A percentile compares a stretch with the other conserved stretches of the same genome.
Conservation (phyloP, 495 filamentous ascomycete genomes). For the Podospora anserina region DNA sequence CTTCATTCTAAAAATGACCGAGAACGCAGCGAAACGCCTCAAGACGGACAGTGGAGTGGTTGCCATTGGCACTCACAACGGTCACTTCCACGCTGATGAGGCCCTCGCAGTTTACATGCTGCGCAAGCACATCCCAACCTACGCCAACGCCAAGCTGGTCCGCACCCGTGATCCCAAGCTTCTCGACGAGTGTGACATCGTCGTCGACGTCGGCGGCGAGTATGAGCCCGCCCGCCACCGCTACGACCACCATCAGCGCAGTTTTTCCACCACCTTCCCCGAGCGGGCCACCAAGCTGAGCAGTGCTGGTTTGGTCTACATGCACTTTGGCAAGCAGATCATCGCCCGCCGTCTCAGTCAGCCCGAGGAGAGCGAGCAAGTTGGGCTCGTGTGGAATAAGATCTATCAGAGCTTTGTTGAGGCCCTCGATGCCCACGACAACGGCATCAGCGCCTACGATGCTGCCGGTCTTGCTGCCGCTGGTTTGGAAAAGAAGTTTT, state of each 20-base stretch:
- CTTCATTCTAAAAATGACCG: slow-evolving; percentile 47
- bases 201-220: slow-evolving; percentile 92
- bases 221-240: slow-evolving; percentile 73
- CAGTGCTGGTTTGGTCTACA: slow-evolving; percentile 87
- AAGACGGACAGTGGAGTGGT: slow-evolving; percentile 54
- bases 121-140: slow-evolving; percentile 74
- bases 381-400: slow-evolving; percentile 76
- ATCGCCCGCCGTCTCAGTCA: slow-evolving; percentile 61
- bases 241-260: slow-evolving; percentile 96
- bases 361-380: slow-evolving; percentile 57
- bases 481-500: slow-evolving; percentile 73
- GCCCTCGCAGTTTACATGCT: slow-evolving; percentile 97
- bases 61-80: slow-evolving; percentile 87
- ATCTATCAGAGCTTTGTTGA: slow-evolving; percentile 92
- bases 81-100: slow-evolving; percentile 98
- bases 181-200: slow-evolving; percentile 81
- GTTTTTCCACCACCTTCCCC: slow-evolving; percentile 75
- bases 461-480: slow-evolving; percentile 58
- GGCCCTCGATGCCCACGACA: slow-evolving; percentile 95
- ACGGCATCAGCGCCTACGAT: slow-evolving; percentile 83
- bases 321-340: slow-evolving; percentile 87
- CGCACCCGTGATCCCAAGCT: slow-evolving; percentile 80
- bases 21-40: slow-evolving; percentile 66
- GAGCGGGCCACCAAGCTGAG: slow-evolving; percentile 80
- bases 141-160: slow-evolving; percentile 68